Percentiles rank a stretch among this genome's conserved stretches.
phyloP scores from a whole-genome alignment of 306 rosid species.

The Quercus engelmannii region DNA sequence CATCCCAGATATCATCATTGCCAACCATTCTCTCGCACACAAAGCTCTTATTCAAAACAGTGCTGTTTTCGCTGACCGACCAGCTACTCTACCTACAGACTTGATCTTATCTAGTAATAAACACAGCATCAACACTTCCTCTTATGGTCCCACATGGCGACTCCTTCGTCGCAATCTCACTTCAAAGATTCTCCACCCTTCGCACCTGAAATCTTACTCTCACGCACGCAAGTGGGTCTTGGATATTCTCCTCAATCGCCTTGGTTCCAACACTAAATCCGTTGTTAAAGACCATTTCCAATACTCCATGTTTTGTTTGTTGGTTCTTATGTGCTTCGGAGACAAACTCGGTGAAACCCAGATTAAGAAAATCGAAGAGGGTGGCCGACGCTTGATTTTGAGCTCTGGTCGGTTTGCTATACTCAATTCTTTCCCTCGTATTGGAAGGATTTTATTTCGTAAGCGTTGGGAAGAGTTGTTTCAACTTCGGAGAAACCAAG shows the following conservation, averaged over 20 bases:
- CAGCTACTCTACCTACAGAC: neutral
- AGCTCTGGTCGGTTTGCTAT: neutral
- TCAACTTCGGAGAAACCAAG: neutral
- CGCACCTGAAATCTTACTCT: neutral
- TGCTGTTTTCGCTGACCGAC: neutral
- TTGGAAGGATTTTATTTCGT: neutral
- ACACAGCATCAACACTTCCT: neutral
- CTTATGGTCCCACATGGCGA: neutral
- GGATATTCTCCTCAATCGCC: neutral
- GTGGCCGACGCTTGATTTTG: neutral
- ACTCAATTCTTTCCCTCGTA: neutral
- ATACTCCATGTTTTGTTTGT: slow-evolving; percentile 2
- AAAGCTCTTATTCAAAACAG: neutral
- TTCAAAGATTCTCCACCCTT: neutral
- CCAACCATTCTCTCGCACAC: neutral
- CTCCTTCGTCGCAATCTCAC: neutral
- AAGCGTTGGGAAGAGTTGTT: neutral
- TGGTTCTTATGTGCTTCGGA: neutral
- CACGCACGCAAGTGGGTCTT: neutral
- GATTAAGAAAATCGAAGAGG: neutral
- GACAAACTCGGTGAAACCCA: neutral
- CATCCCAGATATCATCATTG: neutral
- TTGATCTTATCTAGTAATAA: neutral
- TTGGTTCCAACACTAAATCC: neutral
- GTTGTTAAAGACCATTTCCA: neutral